Evolutionary conservation across 805 yeast genomes (phyloP).

Genomic region (Candida methanosorbosa): DNA sequence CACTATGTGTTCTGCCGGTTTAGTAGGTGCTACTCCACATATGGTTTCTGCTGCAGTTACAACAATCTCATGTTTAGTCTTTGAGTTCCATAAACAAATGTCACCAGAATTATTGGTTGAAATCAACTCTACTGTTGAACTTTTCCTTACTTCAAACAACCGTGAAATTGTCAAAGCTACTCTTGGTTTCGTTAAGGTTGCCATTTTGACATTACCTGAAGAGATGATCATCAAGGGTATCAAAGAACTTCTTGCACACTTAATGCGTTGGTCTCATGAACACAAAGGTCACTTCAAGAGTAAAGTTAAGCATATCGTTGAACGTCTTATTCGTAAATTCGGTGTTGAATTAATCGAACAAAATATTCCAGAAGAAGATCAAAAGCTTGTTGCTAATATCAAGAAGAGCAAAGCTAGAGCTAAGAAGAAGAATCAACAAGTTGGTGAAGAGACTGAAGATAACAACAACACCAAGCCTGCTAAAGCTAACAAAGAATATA

Average conservation of each 20-base stretch:
- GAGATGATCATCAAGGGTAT: constrained; percentile 64
- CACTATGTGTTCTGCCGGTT: constrained; percentile 92
- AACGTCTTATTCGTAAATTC: constrained; percentile 81
- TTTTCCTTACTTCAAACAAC: constrained; percentile 83
- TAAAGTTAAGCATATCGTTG: constrained; percentile 87
- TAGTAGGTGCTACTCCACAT: constrained; percentile 88
- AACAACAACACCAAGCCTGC: constrained; percentile 8
- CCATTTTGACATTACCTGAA: constrained; percentile 73
- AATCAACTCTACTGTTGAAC: constrained; percentile 75
- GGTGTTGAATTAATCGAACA: constrained; percentile 81
- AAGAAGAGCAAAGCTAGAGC: constrained; percentile 80
- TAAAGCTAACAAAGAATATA: constrained; percentile 31
- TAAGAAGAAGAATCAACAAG: constrained; percentile 54
- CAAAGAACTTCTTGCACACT: constrained; percentile 54
- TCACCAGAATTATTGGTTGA: constrained; percentile 57
- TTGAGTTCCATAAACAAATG: constrained; percentile 70
- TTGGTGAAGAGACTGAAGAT: constrained; percentile 11
- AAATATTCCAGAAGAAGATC: constrained; percentile 86
- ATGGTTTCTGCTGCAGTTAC: constrained; percentile 97
- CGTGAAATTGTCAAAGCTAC: constrained; percentile 93
- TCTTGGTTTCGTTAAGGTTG: constrained; percentile 89
- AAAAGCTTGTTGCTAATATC: constrained; percentile 74
- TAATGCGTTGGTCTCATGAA: constrained; percentile 91
- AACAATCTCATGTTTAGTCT: constrained; percentile 77
- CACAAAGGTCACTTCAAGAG: constrained; percentile 93